Evolutionary conservation across 352 stramenopile species (phyloP).

Genomic region (Vaucheria bursata): DNA sequence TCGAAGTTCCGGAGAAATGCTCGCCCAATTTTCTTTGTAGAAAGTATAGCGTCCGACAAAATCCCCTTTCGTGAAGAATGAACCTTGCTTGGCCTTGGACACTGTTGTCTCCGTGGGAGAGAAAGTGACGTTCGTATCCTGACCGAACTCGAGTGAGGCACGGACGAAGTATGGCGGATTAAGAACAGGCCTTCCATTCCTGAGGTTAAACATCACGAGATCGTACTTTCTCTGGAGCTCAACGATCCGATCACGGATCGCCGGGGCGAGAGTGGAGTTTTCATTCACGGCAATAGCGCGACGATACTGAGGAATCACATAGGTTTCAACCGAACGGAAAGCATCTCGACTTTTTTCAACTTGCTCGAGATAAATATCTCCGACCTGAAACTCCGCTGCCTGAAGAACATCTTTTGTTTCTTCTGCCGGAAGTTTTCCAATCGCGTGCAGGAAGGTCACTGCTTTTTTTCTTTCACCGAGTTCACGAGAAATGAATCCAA

Average conservation of each 20-base stretch:
- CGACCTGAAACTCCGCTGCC: background rate
- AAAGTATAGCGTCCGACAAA: background rate
- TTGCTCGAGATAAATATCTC: constrained; percentile 1
- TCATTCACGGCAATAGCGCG: background rate
- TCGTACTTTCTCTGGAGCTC: background rate
- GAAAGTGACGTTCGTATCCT: background rate
- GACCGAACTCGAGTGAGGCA: background rate
- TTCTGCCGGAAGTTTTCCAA: background rate
- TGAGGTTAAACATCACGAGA: background rate
- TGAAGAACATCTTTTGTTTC: background rate
- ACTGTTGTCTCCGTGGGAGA: background rate
- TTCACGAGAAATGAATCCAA: background rate
- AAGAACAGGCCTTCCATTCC: background rate
- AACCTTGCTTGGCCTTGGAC: background rate
- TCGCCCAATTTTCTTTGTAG: background rate
- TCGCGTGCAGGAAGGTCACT: background rate
- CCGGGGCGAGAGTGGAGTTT: background rate
- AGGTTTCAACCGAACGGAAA: background rate
- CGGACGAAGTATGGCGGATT: background rate
- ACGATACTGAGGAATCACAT: background rate
- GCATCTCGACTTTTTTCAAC: background rate
- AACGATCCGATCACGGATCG: background rate
- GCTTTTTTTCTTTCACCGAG: background rate
- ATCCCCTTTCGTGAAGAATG: background rate
- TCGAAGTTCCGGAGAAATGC: background rate